phyloP scores from a whole-genome alignment of 2,329 filamentous ascomycete genomes.

The Lithohypha guttulata region DNA sequence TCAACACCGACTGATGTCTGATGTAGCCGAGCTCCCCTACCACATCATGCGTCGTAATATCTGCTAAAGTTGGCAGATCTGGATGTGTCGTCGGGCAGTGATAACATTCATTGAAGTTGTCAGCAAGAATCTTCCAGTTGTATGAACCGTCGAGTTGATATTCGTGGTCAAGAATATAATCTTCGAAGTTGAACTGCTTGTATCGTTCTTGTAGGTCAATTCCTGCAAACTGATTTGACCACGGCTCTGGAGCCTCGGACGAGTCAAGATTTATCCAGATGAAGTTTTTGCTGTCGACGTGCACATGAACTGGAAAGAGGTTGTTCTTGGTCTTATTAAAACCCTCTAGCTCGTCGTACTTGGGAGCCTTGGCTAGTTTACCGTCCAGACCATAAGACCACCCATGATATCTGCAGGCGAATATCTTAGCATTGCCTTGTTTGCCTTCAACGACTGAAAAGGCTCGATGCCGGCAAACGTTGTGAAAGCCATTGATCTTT shows the following conservation, averaged over 20 bases:
- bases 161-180: constrained; percentile 37
- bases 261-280: constrained; percentile 15
- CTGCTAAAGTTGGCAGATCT: constrained; percentile 44
- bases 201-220: constrained; percentile 39
- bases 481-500: constrained; percentile 51
- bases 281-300: constrained; percentile 13
- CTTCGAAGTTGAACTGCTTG: constrained; percentile 42
- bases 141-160: constrained; percentile 17
- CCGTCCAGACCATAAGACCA: constrained; percentile 52
- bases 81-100: constrained; percentile 50
- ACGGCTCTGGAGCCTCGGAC: constrained; percentile 11
- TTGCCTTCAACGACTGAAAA: constrained; percentile 39
- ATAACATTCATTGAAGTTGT: constrained; percentile 49
- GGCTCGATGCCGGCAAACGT: constrained; percentile 52
- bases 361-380: constrained; percentile 49
- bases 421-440: constrained; percentile 29
- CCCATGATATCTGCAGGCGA: constrained; percentile 52
- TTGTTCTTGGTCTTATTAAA: constrained; percentile 49
- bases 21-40: constrained; percentile 45
- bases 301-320: constrained; percentile 31
- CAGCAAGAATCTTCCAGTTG: constrained; percentile 31
- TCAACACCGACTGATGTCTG: constrained; percentile 39
- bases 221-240: constrained; percentile 13
- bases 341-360: constrained; percentile 44
- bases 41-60: constrained; percentile 45